A percentile compares a stretch with the other conserved stretches of the same genome.
Conservation (phyloP, 2,329 filamentous ascomycete species). For the Neonectria punicea region DNA sequence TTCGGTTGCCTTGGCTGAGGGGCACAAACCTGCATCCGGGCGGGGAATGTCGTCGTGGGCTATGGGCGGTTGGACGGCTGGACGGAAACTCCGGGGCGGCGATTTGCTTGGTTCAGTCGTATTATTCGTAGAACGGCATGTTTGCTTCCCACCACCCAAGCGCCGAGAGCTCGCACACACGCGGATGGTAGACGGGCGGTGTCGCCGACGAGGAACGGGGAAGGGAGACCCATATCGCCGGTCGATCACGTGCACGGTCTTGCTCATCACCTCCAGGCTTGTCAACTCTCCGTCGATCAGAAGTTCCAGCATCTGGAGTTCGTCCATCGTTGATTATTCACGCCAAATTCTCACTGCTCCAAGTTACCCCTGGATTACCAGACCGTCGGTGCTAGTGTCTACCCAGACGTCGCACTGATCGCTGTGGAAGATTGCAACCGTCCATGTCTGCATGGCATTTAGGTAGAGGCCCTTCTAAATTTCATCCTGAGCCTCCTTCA, state of each 20-base stretch:
- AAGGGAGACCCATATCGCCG: background rate
- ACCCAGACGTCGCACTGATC: slow-evolving; percentile 10
- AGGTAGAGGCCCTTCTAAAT: slow-evolving; percentile 8
- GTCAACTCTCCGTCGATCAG: background rate
- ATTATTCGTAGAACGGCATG: background rate
- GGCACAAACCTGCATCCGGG: slow-evolving; percentile 1
- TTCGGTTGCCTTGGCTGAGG: slow-evolving; percentile 12
- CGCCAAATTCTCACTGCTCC: background rate
- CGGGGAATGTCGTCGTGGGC: slow-evolving; percentile 12
- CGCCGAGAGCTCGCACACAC: background rate
- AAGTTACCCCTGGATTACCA: background rate
- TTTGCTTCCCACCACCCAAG: background rate
- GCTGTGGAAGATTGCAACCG: background rate
- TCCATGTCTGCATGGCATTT: slow-evolving; percentile 2
- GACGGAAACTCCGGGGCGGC: slow-evolving; percentile 13
- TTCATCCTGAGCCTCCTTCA: slow-evolving; percentile 1
- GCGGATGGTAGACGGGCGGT: slow-evolving; percentile 4
- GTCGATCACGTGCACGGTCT: slow-evolving; percentile 5
- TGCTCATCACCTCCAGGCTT: background rate
- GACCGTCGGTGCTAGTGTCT: background rate
- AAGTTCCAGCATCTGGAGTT: background rate
- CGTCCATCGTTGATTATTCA: background rate
- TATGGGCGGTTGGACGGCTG: slow-evolving; percentile 10
- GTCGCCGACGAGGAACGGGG: slow-evolving; percentile 12
- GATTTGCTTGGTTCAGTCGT: slow-evolving; percentile 4